Conservation (phyloP, 441 rosid genomes). For the Corymbia citriodora region DNA sequence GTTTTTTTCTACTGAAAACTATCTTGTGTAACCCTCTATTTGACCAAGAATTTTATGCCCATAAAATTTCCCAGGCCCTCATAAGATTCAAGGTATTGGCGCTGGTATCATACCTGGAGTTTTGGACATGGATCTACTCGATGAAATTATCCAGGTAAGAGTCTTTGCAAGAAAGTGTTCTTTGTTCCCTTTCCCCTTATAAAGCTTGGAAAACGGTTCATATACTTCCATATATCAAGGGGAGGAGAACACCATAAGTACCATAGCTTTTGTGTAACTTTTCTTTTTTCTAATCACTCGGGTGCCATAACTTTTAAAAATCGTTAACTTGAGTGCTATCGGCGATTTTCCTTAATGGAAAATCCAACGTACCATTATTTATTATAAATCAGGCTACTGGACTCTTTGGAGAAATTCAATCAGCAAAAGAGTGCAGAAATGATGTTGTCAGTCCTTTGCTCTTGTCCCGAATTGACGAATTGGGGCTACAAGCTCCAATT, state of each 20-base stretch:
- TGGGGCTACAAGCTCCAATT: not conserved
- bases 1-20: not conserved
- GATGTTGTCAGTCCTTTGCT: not conserved
- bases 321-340: not conserved
- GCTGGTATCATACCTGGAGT: conserved; percentile 85
- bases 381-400: not conserved
- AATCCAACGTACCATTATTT: not conserved
- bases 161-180: not conserved
- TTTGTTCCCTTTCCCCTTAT: not conserved
- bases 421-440: not conserved
- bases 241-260: not conserved
- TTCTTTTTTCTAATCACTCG: not conserved
- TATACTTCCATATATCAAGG: not conserved
- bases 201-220: not conserved
- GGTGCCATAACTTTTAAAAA: not conserved
- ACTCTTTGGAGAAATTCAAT: not conserved
- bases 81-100: conserved; percentile 92
- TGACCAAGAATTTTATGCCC: not conserved
- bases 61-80: conserved; percentile 48
- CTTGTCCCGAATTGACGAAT: not conserved
- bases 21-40: not conserved
- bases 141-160: conserved; percentile 80
- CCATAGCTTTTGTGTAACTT: not conserved
- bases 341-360: not conserved
- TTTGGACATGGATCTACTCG: conserved; percentile 52